Conservation (phyloP, 345 rosid species). For the Geranium brycei region DNA sequence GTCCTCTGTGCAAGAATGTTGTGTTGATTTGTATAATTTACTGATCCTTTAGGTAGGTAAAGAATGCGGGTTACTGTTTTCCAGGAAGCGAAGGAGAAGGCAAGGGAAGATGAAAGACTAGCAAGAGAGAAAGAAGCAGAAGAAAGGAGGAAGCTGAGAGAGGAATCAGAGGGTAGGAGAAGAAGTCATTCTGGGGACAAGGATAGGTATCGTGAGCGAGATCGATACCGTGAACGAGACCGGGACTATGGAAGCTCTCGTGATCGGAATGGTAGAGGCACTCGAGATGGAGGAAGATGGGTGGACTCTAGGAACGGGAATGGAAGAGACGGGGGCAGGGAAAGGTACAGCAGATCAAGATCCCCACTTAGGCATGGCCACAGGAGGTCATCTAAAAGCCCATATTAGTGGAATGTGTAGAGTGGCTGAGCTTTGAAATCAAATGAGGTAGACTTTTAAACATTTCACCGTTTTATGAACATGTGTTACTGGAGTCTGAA, state of each 20-base stretch:
- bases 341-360: slow-evolving; percentile 58
- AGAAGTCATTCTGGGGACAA: slow-evolving; percentile 65
- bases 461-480: slow-evolving; percentile 24
- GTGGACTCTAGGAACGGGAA: slow-evolving; percentile 56
- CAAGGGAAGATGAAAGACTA: slow-evolving; percentile 65
- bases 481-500: slow-evolving; percentile 29
- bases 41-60: background rate
- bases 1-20: slow-evolving; percentile 6
- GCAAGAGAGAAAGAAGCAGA: slow-evolving; percentile 78
- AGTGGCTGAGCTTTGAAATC: slow-evolving; percentile 41
- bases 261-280: slow-evolving; percentile 43
- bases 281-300: slow-evolving; percentile 43
- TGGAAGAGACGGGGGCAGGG: slow-evolving; percentile 56
- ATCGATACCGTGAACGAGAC: background rate
- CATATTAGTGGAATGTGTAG: slow-evolving; percentile 40
- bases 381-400: slow-evolving; percentile 59
- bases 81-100: slow-evolving; percentile 77
- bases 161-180: slow-evolving; percentile 42
- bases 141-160: slow-evolving; percentile 58
- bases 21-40: slow-evolving; percentile 1
- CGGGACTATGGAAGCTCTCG: slow-evolving; percentile 34
- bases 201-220: slow-evolving; percentile 35
- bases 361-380: slow-evolving; percentile 71
- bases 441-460: slow-evolving; percentile 71
- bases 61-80: slow-evolving; percentile 11